Conservation (phyloP, 176 grass and related monocot species). For the Chloris gayana region DNA sequence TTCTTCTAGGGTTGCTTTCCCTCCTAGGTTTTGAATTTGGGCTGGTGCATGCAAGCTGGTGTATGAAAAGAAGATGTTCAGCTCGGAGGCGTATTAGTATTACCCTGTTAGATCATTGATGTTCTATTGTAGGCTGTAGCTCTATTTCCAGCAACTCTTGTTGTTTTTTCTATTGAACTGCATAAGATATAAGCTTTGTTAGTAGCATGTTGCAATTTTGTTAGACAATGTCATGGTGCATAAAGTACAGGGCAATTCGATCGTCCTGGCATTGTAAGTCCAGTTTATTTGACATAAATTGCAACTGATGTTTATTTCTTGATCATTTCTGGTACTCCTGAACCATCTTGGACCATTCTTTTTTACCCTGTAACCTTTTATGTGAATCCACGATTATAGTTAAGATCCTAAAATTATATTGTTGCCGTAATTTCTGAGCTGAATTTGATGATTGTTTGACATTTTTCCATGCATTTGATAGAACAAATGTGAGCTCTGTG, state of each 20-base stretch:
- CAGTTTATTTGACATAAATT: slow-evolving; percentile 9
- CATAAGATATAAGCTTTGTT: slow-evolving; percentile 36
- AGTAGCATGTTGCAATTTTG: slow-evolving; percentile 37
- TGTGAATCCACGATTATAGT: not conserved
- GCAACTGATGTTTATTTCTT: slow-evolving; percentile 2
- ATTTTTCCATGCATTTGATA: not conserved
- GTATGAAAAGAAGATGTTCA: slow-evolving; percentile 41
- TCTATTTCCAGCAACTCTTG: slow-evolving; percentile 32
- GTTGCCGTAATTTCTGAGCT: too few species aligned
- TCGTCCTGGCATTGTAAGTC: slow-evolving; percentile 20
- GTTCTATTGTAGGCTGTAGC: slow-evolving; percentile 36
- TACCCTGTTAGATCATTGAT: slow-evolving; percentile 30
- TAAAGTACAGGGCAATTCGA: not conserved
- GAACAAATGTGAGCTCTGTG: too few species aligned
- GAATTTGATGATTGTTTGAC: not conserved
- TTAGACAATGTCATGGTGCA: not conserved
- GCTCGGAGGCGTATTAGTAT: not conserved
- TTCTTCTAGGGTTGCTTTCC: slow-evolving; percentile 63
- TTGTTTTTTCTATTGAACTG: slow-evolving; percentile 34
- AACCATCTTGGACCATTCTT: not conserved
- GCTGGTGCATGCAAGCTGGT: slow-evolving; percentile 43
- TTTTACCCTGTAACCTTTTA: not conserved
- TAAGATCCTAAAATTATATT: not conserved
- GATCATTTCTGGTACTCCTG: not conserved
- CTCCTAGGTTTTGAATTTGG: slow-evolving; percentile 26